Conservation (phyloP, 306 rosid genomes). For the Begonia fuchsioides region DNA sequence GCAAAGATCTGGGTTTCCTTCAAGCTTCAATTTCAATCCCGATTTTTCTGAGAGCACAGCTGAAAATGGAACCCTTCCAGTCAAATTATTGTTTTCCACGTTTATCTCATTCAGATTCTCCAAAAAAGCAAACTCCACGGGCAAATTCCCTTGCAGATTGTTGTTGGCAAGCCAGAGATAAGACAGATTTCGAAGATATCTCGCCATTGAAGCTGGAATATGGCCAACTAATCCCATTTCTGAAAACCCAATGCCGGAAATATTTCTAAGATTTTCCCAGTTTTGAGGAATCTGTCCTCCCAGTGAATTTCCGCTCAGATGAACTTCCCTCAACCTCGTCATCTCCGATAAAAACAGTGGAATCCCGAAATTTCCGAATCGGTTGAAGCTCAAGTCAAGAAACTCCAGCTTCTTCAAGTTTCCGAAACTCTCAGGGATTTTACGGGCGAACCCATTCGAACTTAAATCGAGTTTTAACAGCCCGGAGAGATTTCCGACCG, state of each 20-base stretch:
- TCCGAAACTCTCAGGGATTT: constrained; percentile 39
- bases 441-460: constrained; percentile 29
- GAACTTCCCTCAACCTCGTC: constrained; percentile 39
- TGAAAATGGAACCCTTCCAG: constrained; percentile 41
- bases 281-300: constrained; percentile 62
- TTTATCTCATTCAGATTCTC: constrained; percentile 41
- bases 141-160: constrained; percentile 54
- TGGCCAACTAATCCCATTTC: constrained; percentile 44
- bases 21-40: constrained; percentile 35
- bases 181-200: constrained; percentile 30
- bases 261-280: constrained; percentile 44
- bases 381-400: constrained; percentile 60
- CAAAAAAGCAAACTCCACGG: constrained; percentile 43
- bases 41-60: constrained; percentile 9
- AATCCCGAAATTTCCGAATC: constrained; percentile 42
- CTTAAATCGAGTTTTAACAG: constrained; percentile 67
- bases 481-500: constrained; percentile 27
- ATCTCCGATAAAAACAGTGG: constrained; percentile 40
- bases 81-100: constrained; percentile 64
- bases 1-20: constrained; percentile 55
- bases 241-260: constrained; percentile 47
- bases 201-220: constrained; percentile 60
- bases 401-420: constrained; percentile 31
- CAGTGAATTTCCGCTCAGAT: constrained; percentile 54
- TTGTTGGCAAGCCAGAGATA: constrained; percentile 69